These are phyloP conservation scores for Alternaria arborescens DNA, from an alignment of 2,329 filamentous ascomycete genomes.

Conservation along the genomic window DNA sequence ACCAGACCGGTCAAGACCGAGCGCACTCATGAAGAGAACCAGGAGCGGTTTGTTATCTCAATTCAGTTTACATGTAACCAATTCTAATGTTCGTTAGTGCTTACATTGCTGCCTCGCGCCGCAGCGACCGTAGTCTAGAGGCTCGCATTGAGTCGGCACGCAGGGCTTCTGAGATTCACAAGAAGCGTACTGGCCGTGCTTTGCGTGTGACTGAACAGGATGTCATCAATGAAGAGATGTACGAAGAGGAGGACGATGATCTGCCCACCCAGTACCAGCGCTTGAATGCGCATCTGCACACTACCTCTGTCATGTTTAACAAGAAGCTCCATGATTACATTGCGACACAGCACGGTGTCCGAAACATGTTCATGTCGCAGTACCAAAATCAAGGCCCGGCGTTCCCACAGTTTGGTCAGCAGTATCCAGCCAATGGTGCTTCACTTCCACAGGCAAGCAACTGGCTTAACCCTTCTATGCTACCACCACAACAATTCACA, in stretches of 20 bases:
- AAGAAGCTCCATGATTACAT: slow-evolving; percentile 67
- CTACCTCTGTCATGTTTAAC: slow-evolving; percentile 68
- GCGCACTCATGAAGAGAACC: slow-evolving; percentile 80
- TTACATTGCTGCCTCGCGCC: slow-evolving; percentile 88
- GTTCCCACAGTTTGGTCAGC: slow-evolving; percentile 26
- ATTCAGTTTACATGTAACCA: background rate
- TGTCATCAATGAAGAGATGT: slow-evolving; percentile 92
- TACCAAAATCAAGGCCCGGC: slow-evolving; percentile 29
- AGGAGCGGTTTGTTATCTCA: slow-evolving; percentile 65
- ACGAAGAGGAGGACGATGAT: slow-evolving; percentile 92
- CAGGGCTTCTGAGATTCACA: slow-evolving; percentile 90
- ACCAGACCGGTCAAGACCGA: slow-evolving; percentile 68
- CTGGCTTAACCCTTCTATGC: slow-evolving; percentile 44
- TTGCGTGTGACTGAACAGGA: slow-evolving; percentile 86
- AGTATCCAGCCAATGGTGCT: slow-evolving; percentile 33
- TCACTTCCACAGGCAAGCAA: slow-evolving; percentile 32
- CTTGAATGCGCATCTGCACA: slow-evolving; percentile 69
- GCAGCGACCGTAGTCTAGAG: slow-evolving; percentile 86
- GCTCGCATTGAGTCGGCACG: slow-evolving; percentile 87
- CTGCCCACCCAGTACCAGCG: slow-evolving; percentile 72
- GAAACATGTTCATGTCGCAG: slow-evolving; percentile 53
- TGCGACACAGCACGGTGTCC: slow-evolving; percentile 65
- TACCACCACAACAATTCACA: slow-evolving; percentile 46
- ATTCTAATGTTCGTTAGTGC: slow-evolving; percentile 63
- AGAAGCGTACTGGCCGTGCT: slow-evolving; percentile 82